phyloP scores from a whole-genome alignment of 1,139 yeast species.

The Magnusiomyces paraingens region DNA sequence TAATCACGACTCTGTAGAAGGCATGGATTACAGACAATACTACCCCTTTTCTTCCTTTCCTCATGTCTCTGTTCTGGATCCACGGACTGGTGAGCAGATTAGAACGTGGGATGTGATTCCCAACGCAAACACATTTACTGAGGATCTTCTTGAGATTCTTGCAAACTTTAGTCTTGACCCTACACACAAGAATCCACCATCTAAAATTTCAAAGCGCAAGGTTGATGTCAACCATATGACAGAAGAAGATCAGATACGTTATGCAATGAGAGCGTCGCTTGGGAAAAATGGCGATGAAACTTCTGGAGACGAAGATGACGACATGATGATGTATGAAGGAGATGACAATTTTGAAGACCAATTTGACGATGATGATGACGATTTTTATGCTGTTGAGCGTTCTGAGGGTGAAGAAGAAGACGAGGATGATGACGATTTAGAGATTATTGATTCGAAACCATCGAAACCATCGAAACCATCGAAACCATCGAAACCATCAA shows the following conservation, averaged over 20 bases:
- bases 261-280: slow-evolving; percentile 68
- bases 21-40: slow-evolving; percentile 60
- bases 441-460: background rate
- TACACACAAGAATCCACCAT: slow-evolving; percentile 58
- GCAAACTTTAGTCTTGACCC: slow-evolving; percentile 60
- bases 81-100: slow-evolving; percentile 88
- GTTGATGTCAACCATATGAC: slow-evolving; percentile 40
- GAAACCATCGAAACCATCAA: background rate
- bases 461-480: background rate
- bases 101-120: slow-evolving; percentile 62
- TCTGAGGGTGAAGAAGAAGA: background rate
- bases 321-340: slow-evolving; percentile 19
- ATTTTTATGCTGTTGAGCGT: slow-evolving; percentile 15
- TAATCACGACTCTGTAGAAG: slow-evolving; percentile 69
- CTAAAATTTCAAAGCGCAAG: slow-evolving; percentile 26
- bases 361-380: slow-evolving; percentile 20
- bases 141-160: slow-evolving; percentile 40
- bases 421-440: slow-evolving; percentile 2
- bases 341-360: slow-evolving; percentile 19
- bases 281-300: slow-evolving; percentile 33
- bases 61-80: slow-evolving; percentile 87
- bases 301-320: slow-evolving; percentile 23
- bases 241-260: slow-evolving; percentile 79
- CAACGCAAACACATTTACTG: slow-evolving; percentile 52
- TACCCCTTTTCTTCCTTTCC: slow-evolving; percentile 72